Conservation (phyloP, 2,329 filamentous ascomycete species). For the Trichoderma afroharzianum region DNA sequence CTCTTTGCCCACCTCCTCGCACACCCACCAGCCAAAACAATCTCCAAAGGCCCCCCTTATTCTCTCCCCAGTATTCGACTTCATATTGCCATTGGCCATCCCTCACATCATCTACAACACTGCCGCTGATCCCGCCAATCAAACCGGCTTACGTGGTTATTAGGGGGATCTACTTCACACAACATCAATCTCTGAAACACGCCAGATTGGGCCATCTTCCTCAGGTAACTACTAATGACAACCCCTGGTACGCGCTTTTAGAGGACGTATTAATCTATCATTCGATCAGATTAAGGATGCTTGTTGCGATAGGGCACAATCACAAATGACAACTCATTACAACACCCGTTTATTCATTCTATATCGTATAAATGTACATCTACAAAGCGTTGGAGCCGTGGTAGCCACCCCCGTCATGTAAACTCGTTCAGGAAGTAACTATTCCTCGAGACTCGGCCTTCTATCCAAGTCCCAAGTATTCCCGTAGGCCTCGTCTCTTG, state of each 20-base stretch:
- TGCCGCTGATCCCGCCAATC: slow-evolving; percentile 1
- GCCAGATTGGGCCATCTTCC: background rate
- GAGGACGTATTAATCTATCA: background rate
- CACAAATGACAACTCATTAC: background rate
- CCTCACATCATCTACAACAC: background rate
- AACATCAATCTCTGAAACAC: background rate
- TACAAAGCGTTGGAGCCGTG: slow-evolving; percentile 10
- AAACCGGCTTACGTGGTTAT: background rate
- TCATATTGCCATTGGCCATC: background rate
- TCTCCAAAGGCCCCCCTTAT: background rate
- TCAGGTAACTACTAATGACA: background rate
- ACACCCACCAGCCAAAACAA: background rate
- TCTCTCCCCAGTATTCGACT: background rate
- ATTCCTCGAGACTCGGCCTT: slow-evolving; percentile 11
- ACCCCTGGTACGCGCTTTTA: background rate
- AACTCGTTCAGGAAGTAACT: slow-evolving; percentile 12
- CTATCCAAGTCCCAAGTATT: slow-evolving; percentile 17
- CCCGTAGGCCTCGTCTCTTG: slow-evolving; percentile 11
- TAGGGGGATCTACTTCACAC: background rate
- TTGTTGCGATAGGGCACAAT: background rate
- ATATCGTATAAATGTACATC: slow-evolving; percentile 19
- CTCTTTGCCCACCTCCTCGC: background rate
- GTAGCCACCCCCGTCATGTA: slow-evolving; percentile 1
- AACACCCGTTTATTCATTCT: slow-evolving; percentile 16
- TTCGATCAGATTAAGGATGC: background rate